Evolutionary conservation across 2,329 filamentous ascomycete species (phyloP).

Genomic region (Coniochaeta pulveracea): DNA sequence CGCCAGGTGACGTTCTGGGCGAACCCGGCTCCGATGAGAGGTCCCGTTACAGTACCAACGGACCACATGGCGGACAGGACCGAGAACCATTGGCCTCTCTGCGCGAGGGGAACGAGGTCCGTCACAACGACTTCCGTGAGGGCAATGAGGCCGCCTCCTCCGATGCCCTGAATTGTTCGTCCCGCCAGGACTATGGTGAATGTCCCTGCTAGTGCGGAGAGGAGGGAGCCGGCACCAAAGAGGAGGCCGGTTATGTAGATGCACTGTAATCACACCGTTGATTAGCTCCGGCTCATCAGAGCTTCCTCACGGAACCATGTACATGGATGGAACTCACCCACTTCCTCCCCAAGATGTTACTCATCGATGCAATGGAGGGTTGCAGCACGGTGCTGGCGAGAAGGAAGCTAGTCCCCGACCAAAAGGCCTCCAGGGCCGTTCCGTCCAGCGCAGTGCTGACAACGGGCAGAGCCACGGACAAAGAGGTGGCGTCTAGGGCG

Average conservation of each 20-base stretch:
- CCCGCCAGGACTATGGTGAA: slow-evolving; percentile 33
- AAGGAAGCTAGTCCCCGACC: slow-evolving; percentile 60
- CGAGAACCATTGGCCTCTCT: slow-evolving; percentile 27
- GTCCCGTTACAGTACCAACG: slow-evolving; percentile 41
- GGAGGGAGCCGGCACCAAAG: slow-evolving; percentile 27
- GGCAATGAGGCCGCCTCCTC: slow-evolving; percentile 36
- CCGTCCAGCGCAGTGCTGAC: slow-evolving; percentile 40
- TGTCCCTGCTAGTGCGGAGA: slow-evolving; percentile 26
- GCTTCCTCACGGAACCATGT: background rate
- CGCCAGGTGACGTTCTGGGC: slow-evolving; percentile 40
- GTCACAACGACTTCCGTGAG: slow-evolving; percentile 32
- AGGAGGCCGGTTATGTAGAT: slow-evolving; percentile 18
- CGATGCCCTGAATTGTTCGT: slow-evolving; percentile 38
- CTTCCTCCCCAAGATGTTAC: slow-evolving; percentile 23
- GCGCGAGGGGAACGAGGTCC: slow-evolving; percentile 30
- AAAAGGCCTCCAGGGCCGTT: slow-evolving; percentile 52
- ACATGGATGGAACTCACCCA: slow-evolving; percentile 9
- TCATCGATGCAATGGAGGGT: slow-evolving; percentile 27
- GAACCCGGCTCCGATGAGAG: slow-evolving; percentile 40
- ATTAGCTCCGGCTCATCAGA: slow-evolving; percentile 1
- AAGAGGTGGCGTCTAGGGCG: slow-evolving; percentile 53
- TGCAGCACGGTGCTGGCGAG: slow-evolving; percentile 52
- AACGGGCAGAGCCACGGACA: slow-evolving; percentile 48
- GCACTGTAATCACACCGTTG: slow-evolving; percentile 6
- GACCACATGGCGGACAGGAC: slow-evolving; percentile 36